Percentiles rank a stretch among this genome's conserved stretches.
Conservation (phyloP, 192 early-diverging fungal genomes). For the Radiomyces spectabilis region DNA sequence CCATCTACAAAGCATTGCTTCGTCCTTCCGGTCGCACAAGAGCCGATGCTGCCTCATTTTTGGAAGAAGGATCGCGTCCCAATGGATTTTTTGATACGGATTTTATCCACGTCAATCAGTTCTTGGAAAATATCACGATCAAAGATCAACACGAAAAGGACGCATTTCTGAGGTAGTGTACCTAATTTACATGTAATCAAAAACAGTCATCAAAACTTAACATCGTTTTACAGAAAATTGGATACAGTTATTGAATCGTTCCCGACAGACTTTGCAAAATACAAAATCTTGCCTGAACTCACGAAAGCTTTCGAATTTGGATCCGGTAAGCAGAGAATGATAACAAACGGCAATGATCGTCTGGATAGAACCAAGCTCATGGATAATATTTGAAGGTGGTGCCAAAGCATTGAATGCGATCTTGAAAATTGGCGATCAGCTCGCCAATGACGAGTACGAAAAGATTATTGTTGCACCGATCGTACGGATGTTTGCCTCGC, state of each 20-base stretch:
- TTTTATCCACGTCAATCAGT: slow-evolving; percentile 75
- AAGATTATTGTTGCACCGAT: slow-evolving; percentile 61
- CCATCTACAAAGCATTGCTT: slow-evolving; percentile 55
- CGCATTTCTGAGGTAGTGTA: slow-evolving; percentile 51
- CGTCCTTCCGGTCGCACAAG: slow-evolving; percentile 52
- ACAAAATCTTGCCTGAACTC: slow-evolving; percentile 92
- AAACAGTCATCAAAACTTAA: background rate
- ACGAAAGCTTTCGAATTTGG: slow-evolving; percentile 78
- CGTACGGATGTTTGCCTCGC: slow-evolving; percentile 78
- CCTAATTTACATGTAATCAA: background rate
- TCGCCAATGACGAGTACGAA: slow-evolving; percentile 72
- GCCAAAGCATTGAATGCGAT: slow-evolving; percentile 71
- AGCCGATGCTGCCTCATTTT: slow-evolving; percentile 56
- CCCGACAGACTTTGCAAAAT: slow-evolving; percentile 75
- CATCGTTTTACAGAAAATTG: slow-evolving; percentile 46
- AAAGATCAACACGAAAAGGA: slow-evolving; percentile 86
- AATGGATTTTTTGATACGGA: slow-evolving; percentile 75
- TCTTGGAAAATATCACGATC: slow-evolving; percentile 88
- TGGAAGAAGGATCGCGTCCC: slow-evolving; percentile 53
- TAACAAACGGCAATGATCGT: background rate
- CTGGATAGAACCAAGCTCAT: slow-evolving; percentile 28
- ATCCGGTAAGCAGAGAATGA: slow-evolving; percentile 31
- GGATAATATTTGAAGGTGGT: slow-evolving; percentile 30
- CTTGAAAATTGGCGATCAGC: slow-evolving; percentile 70
- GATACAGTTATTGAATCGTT: slow-evolving; percentile 66